Percentiles rank a stretch among this genome's conserved stretches.
These are phyloP conservation scores for Backusella luteola DNA, from an alignment of 192 early-diverging fungal genomes.

Conservation along the genomic window DNA sequence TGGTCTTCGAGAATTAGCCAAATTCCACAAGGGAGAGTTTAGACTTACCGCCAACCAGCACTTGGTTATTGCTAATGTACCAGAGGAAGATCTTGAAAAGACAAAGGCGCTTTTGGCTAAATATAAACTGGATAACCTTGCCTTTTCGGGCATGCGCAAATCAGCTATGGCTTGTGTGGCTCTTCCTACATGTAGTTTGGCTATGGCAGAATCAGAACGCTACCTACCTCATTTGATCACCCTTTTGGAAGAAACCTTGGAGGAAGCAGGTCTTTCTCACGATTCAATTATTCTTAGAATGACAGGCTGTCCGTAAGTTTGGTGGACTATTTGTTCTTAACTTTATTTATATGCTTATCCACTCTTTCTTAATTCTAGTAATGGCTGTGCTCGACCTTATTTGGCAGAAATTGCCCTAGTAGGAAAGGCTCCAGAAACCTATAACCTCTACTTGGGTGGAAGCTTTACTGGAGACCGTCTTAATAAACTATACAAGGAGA, in stretches of 20 bases:
- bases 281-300: slow-evolving; percentile 93
- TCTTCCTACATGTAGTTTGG: slow-evolving; percentile 89
- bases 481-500: slow-evolving; percentile 90
- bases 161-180: slow-evolving; percentile 95
- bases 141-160: slow-evolving; percentile 73
- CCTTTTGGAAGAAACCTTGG: slow-evolving; percentile 75
- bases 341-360: neutral
- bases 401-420: slow-evolving; percentile 93
- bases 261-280: slow-evolving; percentile 75
- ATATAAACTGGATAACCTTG: slow-evolving; percentile 79
- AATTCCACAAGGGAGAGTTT: slow-evolving; percentile 73
- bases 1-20: slow-evolving; percentile 78
- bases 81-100: slow-evolving; percentile 65
- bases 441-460: slow-evolving; percentile 95
- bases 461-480: slow-evolving; percentile 80
- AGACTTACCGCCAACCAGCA: slow-evolving; percentile 93
- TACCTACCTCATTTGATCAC: slow-evolving; percentile 83
- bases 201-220: slow-evolving; percentile 96
- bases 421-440: slow-evolving; percentile 91
- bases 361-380: slow-evolving; percentile 27
- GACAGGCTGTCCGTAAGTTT: slow-evolving; percentile 83
- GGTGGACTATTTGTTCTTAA: neutral
- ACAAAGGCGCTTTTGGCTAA: slow-evolving; percentile 68
- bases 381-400: slow-evolving; percentile 93
- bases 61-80: slow-evolving; percentile 75